Percentiles rank a stretch among this genome's conserved stretches.
Conservation (phyloP, 139 green algal species). For the Haematococcus lacustris region DNA sequence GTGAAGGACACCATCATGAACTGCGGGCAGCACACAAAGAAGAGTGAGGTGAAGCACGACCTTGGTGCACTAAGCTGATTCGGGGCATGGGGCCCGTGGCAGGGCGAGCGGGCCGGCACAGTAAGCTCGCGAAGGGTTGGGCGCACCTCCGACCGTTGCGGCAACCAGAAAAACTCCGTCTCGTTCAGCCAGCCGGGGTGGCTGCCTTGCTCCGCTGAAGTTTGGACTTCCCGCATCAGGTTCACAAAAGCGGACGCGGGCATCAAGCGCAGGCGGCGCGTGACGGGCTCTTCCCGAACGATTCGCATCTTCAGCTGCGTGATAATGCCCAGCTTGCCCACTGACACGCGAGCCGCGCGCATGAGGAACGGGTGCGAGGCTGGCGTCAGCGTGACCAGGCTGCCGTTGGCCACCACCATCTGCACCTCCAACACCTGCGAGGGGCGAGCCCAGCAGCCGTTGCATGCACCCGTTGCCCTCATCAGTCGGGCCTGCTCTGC, state of each 20-base stretch:
- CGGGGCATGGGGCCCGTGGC: neutral
- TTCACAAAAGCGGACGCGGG: slow-evolving; percentile 14
- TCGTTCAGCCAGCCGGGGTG: slow-evolving; percentile 38
- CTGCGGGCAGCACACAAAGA: slow-evolving; percentile 7
- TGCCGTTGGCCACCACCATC: slow-evolving; percentile 73
- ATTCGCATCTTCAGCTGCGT: slow-evolving; percentile 34
- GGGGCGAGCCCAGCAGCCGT: neutral
- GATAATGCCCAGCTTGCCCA: slow-evolving; percentile 52
- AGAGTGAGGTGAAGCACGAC: neutral
- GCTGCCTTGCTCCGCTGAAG: slow-evolving; percentile 1
- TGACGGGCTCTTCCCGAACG: slow-evolving; percentile 30
- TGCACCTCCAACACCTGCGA: slow-evolving; percentile 39
- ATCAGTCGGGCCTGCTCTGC: neutral
- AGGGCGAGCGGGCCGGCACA: neutral
- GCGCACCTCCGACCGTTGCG: slow-evolving; percentile 25
- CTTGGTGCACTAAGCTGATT: neutral
- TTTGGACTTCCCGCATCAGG: slow-evolving; percentile 22
- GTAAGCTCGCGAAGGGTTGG: neutral
- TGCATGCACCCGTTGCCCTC: neutral
- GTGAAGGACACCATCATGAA: slow-evolving; percentile 41
- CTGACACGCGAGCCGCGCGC: slow-evolving; percentile 27
- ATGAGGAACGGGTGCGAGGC: slow-evolving; percentile 51
- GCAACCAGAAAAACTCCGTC: slow-evolving; percentile 47
- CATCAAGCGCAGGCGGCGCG: slow-evolving; percentile 24
- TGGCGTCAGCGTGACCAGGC: slow-evolving; percentile 39